Conservation (phyloP, 768 basidiomycete species). For the Cyclocybe cylindracea region DNA sequence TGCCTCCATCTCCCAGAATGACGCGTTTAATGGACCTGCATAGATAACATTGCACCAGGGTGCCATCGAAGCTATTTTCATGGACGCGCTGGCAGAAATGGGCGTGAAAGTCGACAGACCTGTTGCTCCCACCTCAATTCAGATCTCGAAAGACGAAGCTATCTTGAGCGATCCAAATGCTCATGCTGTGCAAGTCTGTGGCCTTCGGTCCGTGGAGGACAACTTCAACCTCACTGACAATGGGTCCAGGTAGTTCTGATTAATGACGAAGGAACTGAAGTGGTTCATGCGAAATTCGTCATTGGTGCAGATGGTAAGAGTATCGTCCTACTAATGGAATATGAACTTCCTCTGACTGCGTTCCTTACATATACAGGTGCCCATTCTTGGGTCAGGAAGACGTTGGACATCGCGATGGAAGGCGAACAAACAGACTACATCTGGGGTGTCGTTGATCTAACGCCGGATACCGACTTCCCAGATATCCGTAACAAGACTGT, state of each 20-base stretch:
- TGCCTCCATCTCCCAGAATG: background rate
- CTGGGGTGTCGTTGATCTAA: conserved; percentile 81
- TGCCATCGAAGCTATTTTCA: conserved; percentile 58
- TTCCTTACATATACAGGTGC: conserved; percentile 48
- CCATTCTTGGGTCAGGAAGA: conserved; percentile 82
- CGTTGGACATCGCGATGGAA: conserved; percentile 66
- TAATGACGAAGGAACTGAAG: conserved; percentile 44
- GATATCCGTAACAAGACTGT: conserved; percentile 67
- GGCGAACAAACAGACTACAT: conserved; percentile 78
- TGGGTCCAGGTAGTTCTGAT: conserved; percentile 40
- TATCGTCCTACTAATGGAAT: background rate
- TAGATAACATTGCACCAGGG: conserved; percentile 66
- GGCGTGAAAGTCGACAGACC: conserved; percentile 55
- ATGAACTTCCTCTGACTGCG: background rate
- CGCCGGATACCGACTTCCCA: conserved; percentile 75
- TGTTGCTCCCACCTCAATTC: conserved; percentile 47
- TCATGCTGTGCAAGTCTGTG: conserved; percentile 36
- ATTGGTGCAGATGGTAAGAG: conserved; percentile 71
- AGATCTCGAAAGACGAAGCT: conserved; percentile 41
- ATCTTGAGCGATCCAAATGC: conserved; percentile 42
- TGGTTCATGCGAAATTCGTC: conserved; percentile 72
- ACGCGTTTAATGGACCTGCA: background rate
- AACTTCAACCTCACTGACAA: background rate
- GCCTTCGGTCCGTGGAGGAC: background rate
- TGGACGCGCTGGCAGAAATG: conserved; percentile 50